Percentiles rank a stretch among this genome's conserved stretches.
Conservation (phyloP, 208 protist genomes). For the Vickermania ingenoplastis region DNA sequence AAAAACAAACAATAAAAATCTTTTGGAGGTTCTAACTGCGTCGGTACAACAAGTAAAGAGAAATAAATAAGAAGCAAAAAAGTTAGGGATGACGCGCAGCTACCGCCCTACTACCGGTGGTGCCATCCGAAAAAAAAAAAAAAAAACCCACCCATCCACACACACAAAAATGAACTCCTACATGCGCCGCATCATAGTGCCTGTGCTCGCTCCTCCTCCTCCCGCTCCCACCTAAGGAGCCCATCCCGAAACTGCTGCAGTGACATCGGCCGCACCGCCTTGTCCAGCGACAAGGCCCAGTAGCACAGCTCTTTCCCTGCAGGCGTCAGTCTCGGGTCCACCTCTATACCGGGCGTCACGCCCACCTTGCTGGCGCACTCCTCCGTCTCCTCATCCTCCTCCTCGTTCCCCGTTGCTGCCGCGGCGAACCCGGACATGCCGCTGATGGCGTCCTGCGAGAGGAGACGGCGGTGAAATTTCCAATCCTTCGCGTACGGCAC, state of each 20-base stretch:
- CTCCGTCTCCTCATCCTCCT: slow-evolving; percentile 1
- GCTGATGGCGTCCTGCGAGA: too few species aligned
- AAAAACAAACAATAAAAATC: too few species aligned
- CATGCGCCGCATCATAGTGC: too few species aligned
- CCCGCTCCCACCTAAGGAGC: background rate
- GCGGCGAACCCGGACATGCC: background rate
- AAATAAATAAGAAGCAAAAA: too few species aligned
- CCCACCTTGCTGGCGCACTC: slow-evolving; percentile 11
- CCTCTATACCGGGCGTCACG: slow-evolving; percentile 16
- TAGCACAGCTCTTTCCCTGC: slow-evolving; percentile 10
- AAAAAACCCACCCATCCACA: too few species aligned
- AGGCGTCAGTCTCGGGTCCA: slow-evolving; percentile 19
- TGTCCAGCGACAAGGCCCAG: slow-evolving; percentile 13
- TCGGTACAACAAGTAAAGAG: too few species aligned
- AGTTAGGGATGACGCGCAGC: too few species aligned
- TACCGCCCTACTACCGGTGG: too few species aligned
- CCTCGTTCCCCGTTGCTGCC: background rate
- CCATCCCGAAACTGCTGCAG: slow-evolving; percentile 8
- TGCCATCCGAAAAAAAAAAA: too few species aligned
- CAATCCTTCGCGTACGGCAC: slow-evolving; percentile 25
- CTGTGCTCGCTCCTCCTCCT: too few species aligned
- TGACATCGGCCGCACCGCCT: background rate
- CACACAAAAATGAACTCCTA: too few species aligned
- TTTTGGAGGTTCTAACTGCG: too few species aligned
- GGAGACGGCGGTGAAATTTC: background rate